Conservation (phyloP, 192 early-diverging fungal genomes). For the Thoreauomyces humboldtii region DNA sequence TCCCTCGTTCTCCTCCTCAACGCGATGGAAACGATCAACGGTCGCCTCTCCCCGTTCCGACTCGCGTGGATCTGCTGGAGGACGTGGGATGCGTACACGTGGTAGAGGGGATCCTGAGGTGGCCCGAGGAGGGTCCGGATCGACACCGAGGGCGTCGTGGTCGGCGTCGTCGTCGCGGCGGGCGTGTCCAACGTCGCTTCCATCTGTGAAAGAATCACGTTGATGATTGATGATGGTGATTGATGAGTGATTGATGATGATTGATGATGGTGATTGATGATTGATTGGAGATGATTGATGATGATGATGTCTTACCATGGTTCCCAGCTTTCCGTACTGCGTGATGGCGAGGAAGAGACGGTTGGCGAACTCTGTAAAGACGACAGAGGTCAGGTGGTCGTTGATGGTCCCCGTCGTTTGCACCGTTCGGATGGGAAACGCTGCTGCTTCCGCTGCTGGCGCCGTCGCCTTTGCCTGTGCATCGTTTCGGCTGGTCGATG, state of each 20-base stretch:
- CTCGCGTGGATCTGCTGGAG: conserved; percentile 13
- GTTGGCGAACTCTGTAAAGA: conserved; percentile 25
- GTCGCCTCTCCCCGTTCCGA: conserved; percentile 9
- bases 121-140: conserved; percentile 19
- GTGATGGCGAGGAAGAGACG: conserved; percentile 9
- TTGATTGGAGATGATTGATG: too few relatives aligned
- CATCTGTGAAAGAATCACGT: too few relatives aligned
- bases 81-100: conserved; percentile 22
- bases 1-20: background rate
- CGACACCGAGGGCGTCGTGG: conserved; percentile 4
- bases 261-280: too few relatives aligned
- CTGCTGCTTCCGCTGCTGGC: background rate
- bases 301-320: conserved; percentile 6
- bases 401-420: background rate
- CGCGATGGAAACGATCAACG: conserved; percentile 11
- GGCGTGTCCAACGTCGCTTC: conserved; percentile 15
- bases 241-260: too few relatives aligned
- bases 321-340: conserved; percentile 13
- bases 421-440: conserved; percentile 8
- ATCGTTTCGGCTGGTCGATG: too few relatives aligned
- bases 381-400: background rate
- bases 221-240: too few relatives aligned
- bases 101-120: conserved; percentile 8
- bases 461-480: too few relatives aligned
- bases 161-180: background rate